Base-by-base conservation (phyloP, 2,329 filamentous ascomycete genomes). In the Diaporthe eres region DNA sequence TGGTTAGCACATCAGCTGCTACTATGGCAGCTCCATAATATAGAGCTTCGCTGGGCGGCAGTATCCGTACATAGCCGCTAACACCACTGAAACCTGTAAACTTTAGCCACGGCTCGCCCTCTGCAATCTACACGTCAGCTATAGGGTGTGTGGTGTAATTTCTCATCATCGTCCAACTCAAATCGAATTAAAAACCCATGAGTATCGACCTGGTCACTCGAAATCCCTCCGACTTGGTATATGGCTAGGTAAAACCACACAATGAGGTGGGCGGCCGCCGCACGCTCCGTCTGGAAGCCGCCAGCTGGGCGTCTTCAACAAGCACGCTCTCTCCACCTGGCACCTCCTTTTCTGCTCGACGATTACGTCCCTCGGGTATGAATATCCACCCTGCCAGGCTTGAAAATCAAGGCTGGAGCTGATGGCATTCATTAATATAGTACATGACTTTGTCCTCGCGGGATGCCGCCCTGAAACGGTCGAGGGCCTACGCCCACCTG, bases 391-490 rank as follows among this genome's bases (percentile, higher is more conserved):
- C 19, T 9, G 25, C 12, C 1, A 17, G 17, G 42, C n/a, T 19
- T 19, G 15, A 49, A 15, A 3, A 3, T 51, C 1, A 10, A 12
- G 3, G 37, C 10, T 53, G 31, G n/a, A 6, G 28, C 72, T 76
- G n/a, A 75, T 17, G 6, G 34, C 39, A 2, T 5, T 39, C 22
- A 2, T 22, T 6, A 37, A 25, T 4, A 3, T 13, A 77, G 75
- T 95, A 95, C 81, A 89, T 93, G 79, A 87, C 90, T 6, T 87
- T 97, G 17, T 91, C 92, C 2, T 90, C 93, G 1, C 82, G 90
- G 4, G 92, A 96, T 72, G 92, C 91, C 5, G 88, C 94, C 2
- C 92, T 91, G 85, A 97, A 97, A 82, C 91, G 94, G 15, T 93
- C 92, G 1, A 85, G 86, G 28, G 94, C 94, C 2, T 95, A 96